Base-by-base conservation (phyloP, 257 asterid genomes). In the Solanum megistacrolobum region DNA sequence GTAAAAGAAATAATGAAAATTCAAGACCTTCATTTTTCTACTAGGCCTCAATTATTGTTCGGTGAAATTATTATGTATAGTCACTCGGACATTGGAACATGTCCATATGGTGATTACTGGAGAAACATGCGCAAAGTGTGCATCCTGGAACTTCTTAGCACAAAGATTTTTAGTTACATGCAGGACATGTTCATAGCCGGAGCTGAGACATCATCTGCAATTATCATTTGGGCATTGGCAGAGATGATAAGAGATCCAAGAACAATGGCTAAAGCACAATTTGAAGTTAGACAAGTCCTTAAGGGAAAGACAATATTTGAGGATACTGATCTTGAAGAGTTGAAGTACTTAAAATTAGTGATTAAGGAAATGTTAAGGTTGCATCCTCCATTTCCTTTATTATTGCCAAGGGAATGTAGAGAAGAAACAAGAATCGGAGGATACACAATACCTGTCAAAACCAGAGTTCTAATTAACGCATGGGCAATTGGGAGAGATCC, bases 401-500 rank as follows among this genome's bases (percentile, higher is more conserved):
- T 74, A 76, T 1, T 87, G 6, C 81, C 86, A 18, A 35, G 89
- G n/a, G 78, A 87, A 87, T 87, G 86, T 5, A 48, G 86, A 60
- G 65, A 78, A 71, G 43, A 58, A 18, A 9, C 68, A 35, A 74
- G 43, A 27, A 78, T 87, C 2, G 66, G 66, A 9, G 75, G 20
- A 7, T 78, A 87, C 41, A 27, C 12, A 2, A 87, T 78, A 16
- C 81, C 89, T 9, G 7, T 18, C 21, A 68, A 68, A 25, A 78
- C 86, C 16, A 76, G 31, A 25, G 81, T 87, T 7, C 34, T 78
- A 14, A 32, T 60, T 4, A 78, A 78, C 12, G 81, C 4, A 12
- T 58, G 78, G 88, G 86, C 62, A 71, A 71, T 71, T 2, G 87
- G 86, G 8, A 87, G 92, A 65, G 88, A 90, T 20, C 83, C 91